Percentiles rank a stretch among this genome's conserved stretches.
These are phyloP conservation scores for Lagerstroemia speciosa DNA, from an alignment of 345 rosid genomes.

Conservation along the genomic window DNA sequence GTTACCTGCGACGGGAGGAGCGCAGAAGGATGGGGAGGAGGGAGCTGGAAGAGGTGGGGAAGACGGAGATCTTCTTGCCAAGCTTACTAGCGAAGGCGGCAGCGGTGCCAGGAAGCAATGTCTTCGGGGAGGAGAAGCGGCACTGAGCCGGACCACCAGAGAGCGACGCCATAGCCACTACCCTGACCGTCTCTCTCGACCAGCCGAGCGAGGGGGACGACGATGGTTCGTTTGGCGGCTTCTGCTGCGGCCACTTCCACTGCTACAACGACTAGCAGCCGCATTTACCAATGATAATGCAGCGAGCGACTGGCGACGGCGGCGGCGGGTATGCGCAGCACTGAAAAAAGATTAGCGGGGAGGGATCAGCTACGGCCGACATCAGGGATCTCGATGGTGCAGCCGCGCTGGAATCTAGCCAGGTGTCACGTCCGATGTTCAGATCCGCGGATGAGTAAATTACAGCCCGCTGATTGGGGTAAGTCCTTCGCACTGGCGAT, in stretches of 20 bases:
- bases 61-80: conserved; percentile 3
- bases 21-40: conserved; percentile 1
- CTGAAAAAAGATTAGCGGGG: no score
- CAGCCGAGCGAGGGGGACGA: neutral
- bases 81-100: neutral
- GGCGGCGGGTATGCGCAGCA: neutral
- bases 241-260: neutral
- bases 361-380: neutral
- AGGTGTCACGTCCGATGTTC: no score
- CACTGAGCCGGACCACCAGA: conserved; percentile 20
- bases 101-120: conserved; percentile 9
- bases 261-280: neutral
- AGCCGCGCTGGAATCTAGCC: neutral
- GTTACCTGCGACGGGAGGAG: conserved; percentile 5
- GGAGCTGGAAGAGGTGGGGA: conserved; percentile 1
- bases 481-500: neutral
- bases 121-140: conserved; percentile 7
- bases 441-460: no score
- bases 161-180: conserved; percentile 23
- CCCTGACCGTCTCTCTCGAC: neutral
- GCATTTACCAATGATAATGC: neutral
- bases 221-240: neutral
- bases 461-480: no score
- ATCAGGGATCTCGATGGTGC: neutral
- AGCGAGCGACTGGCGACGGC: neutral